Conservation (phyloP, 2,329 filamentous ascomycete species). For the Dactylellina parvicollis region DNA sequence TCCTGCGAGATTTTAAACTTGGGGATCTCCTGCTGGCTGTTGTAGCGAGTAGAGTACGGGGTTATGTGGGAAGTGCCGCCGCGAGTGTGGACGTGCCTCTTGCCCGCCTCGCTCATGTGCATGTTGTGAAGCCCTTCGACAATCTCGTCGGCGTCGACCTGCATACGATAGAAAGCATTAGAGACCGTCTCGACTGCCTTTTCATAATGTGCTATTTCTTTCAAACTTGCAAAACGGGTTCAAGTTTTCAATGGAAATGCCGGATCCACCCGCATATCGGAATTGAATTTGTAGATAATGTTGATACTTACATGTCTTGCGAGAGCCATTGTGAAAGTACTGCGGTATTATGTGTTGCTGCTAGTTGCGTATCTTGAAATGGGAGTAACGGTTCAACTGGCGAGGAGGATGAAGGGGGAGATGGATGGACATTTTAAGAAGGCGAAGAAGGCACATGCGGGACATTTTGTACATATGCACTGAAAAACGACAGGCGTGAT, state of each 20-base stretch:
- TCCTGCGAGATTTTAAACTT: constrained; percentile 71
- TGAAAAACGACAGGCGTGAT: too few relatives aligned
- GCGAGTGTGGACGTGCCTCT: background rate
- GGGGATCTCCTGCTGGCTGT: constrained; percentile 67
- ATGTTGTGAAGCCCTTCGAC: background rate
- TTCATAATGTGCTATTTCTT: background rate
- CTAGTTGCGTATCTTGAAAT: too few relatives aligned
- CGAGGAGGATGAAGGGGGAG: too few relatives aligned
- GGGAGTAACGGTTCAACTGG: too few relatives aligned
- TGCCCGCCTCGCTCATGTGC: background rate
- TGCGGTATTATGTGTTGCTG: too few relatives aligned
- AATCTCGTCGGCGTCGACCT: constrained; percentile 1
- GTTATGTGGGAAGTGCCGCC: constrained; percentile 9
- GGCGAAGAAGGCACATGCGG: too few relatives aligned
- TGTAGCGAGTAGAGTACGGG: constrained; percentile 62
- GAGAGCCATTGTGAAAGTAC: background rate
- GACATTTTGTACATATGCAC: too few relatives aligned
- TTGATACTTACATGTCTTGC: background rate
- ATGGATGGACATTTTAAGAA: too few relatives aligned
- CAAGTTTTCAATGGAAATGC: background rate
- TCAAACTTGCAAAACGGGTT: background rate
- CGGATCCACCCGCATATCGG: background rate
- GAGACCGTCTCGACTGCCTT: background rate
- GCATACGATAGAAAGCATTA: background rate
- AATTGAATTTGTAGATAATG: background rate